Percentiles rank a stretch among this genome's conserved stretches.
Evolutionary conservation across 164 flowering plant genomes (phyloP).

Genomic region (Nymphaea colorata): DNA sequence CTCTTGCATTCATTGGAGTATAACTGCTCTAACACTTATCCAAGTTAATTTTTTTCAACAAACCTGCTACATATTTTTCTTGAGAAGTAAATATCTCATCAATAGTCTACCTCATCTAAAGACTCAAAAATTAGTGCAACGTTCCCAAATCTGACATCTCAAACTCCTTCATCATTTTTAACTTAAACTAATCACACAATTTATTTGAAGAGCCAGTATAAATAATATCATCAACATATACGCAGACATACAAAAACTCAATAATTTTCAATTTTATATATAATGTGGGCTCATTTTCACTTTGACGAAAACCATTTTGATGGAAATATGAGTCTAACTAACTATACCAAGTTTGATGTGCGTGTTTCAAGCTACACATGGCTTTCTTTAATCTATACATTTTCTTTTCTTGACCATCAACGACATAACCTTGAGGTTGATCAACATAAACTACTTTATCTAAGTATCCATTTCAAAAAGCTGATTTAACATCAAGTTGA

Average conservation of each 20-base stretch:
- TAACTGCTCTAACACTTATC: not conserved
- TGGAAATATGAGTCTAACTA: conserved; percentile 5
- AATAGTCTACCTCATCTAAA: too few species aligned
- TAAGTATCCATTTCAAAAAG: conserved; percentile 14
- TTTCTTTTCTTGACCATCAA: conserved; percentile 5
- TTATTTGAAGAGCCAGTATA: conserved; percentile 3
- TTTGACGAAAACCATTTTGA: conserved; percentile 1
- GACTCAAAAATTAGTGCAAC: conserved; percentile 7
- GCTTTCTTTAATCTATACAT: conserved; percentile 9
- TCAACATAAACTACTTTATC: conserved; percentile 7
- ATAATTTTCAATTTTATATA: not conserved
- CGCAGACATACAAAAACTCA: not conserved
- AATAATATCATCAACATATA: conserved; percentile 5
- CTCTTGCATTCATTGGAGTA: not conserved
- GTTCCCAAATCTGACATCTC: conserved; percentile 3
- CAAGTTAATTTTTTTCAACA: conserved; percentile 4
- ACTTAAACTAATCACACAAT: conserved; percentile 3
- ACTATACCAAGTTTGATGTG: conserved; percentile 8
- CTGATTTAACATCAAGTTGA: conserved; percentile 7
- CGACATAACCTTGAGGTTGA: conserved; percentile 8
- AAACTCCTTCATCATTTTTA: conserved; percentile 3
- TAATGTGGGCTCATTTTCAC: conserved; percentile 4
- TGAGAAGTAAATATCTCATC: not conserved
- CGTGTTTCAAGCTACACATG: conserved; percentile 6
- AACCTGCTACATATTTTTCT: conserved; percentile 4